Evolutionary conservation across 352 stramenopile species (phyloP), one percentile per base, ranked within the genome.

Genomic region (Phytophthora fragariaefolia): DNA sequence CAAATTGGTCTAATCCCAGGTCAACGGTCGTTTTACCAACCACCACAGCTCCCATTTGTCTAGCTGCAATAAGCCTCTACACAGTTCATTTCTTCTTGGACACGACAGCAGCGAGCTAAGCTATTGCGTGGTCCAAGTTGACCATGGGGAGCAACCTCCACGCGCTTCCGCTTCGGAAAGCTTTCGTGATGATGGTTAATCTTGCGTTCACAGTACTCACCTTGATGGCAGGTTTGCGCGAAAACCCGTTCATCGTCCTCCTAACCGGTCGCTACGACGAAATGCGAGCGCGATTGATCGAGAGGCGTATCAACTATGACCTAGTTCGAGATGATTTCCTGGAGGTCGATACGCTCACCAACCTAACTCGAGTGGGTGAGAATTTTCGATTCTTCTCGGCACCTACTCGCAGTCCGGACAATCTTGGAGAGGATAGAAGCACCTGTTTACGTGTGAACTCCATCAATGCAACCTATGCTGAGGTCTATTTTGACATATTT

Each of bases 171-270:
- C 36, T 77, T 1, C 53, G 64, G 34, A 69, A 73, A 40, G 47
- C 62, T 26, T 12, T 70, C 20, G 66, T 80, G 4, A 30, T 81
- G 34, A 20, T 77, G 9, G 49, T 82, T 34, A 85, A 87, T 60
- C 24, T 89, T 23, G 69, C 66, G n/a, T 79, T 78, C 9, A 83
- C 76, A 17, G 48, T 67, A 3, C 69, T 89, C 43, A 87, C 80
- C 12, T 58, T 89, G 24, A 68, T 84, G 36, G 81, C 78, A 47
- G 80, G 80, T 24, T 56, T 89, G 22, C 77, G 68, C 4, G 80
- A 89, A 60, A 89, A 89, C 64, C 78, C 80, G 0, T 27, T 89
- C 15, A 51, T 85, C 23, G 74, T 86, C 20, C 55, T 78, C 7
- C 24, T 80, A 17, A 76, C 76, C 0, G 74, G 78, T 8, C 66